These are phyloP conservation scores for Catharanthus roseus DNA, from an alignment of 257 asterid genomes.

Conservation along the genomic window DNA sequence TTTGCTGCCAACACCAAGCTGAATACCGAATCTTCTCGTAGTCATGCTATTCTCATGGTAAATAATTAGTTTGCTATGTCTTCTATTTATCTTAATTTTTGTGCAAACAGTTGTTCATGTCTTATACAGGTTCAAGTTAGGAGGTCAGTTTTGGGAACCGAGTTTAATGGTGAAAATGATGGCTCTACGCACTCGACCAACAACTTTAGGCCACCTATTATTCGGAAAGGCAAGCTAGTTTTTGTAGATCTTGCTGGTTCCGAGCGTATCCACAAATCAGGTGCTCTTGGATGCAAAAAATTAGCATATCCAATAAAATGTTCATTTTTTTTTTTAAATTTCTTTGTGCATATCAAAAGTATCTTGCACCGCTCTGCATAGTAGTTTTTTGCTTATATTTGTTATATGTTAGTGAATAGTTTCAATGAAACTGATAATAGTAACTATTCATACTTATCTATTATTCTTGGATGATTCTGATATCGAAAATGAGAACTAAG, in stretches of 20 bases:
- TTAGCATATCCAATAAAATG: background rate
- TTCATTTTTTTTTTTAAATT: background rate
- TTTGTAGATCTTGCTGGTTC: conserved; percentile 99
- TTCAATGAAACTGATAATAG: background rate
- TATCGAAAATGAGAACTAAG: background rate
- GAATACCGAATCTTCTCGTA: conserved; percentile 98
- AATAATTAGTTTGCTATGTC: conserved; percentile 14
- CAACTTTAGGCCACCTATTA: conserved; percentile 67
- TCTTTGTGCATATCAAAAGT: background rate
- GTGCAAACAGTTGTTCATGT: conserved; percentile 1
- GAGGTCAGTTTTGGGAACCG: conserved; percentile 60
- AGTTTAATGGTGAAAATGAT: conserved; percentile 48
- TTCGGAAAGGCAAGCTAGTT: conserved; percentile 87
- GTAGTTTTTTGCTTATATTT: background rate
- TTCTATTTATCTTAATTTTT: background rate
- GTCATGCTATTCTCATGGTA: conserved; percentile 99
- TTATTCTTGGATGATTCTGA: background rate
- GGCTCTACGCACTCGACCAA: conserved; percentile 50
- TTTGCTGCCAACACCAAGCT: conserved; percentile 95
- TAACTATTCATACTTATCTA: background rate
- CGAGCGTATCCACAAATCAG: conserved; percentile 95
- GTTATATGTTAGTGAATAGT: conserved; percentile 1
- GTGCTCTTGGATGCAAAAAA: conserved; percentile 33
- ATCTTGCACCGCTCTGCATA: background rate
- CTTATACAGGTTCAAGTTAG: conserved; percentile 77